Conservation (phyloP, 257 asterid species). For the Lavandula angustifolia region DNA sequence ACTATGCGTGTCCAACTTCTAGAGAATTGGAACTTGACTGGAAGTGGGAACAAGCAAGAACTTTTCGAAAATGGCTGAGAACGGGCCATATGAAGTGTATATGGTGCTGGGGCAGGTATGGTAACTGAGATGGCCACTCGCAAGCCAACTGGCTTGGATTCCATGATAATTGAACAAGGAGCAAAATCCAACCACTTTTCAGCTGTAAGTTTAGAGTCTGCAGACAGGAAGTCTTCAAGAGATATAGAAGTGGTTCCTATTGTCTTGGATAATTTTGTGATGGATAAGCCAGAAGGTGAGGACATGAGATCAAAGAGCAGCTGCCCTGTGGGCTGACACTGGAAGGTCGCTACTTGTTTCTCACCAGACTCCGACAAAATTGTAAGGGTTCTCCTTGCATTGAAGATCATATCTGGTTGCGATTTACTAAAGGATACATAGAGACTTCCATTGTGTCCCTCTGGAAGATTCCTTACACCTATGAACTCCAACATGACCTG, state of each 20-base stretch:
- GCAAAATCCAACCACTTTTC: constrained; percentile 90
- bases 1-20: constrained; percentile 55
- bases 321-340: constrained; percentile 76
- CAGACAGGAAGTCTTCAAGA: constrained; percentile 54
- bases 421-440: constrained; percentile 69
- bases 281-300: constrained; percentile 40
- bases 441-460: constrained; percentile 61
- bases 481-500: constrained; percentile 97
- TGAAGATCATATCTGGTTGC: constrained; percentile 81
- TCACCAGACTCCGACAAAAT: constrained; percentile 73
- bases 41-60: constrained; percentile 70
- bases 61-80: constrained; percentile 55
- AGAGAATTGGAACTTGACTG: constrained; percentile 46
- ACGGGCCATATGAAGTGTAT: constrained; percentile 54
- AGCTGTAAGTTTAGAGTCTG: constrained; percentile 50
- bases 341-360: constrained; percentile 86
- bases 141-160: constrained; percentile 55
- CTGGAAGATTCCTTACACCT: constrained; percentile 66
- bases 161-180: constrained; percentile 52
- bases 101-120: constrained; percentile 62
- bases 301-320: constrained; percentile 66
- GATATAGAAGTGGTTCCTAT: constrained; percentile 63
- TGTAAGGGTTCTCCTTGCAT: constrained; percentile 68
- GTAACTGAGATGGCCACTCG: constrained; percentile 85
- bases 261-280: constrained; percentile 47